Evolutionary conservation across 441 rosid genomes (phyloP).

Genomic region (Heliophila coronopifolia): DNA sequence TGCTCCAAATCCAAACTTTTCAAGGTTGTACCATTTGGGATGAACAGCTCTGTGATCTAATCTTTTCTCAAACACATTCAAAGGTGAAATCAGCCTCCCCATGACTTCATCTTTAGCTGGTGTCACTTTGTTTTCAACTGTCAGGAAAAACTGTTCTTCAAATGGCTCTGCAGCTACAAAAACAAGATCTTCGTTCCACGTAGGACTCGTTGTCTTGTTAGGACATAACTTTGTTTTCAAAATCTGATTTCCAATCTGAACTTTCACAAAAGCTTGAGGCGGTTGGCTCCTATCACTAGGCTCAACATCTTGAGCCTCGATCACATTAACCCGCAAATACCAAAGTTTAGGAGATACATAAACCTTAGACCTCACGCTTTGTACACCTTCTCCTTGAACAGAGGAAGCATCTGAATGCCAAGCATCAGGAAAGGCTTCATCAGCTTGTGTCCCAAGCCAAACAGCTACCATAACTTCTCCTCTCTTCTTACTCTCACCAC

Average conservation of each 20-base stretch:
- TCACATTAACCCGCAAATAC: slow-evolving; percentile 89
- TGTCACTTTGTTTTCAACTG: slow-evolving; percentile 82
- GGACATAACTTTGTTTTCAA: slow-evolving; percentile 59
- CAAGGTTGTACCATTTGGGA: slow-evolving; percentile 75
- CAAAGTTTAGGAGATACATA: slow-evolving; percentile 93
- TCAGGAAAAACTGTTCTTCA: slow-evolving; percentile 71
- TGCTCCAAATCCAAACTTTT: slow-evolving; percentile 51
- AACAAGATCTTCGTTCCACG: slow-evolving; percentile 98
- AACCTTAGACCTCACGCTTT: slow-evolving; percentile 78
- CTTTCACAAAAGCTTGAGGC: slow-evolving; percentile 81
- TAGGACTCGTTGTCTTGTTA: slow-evolving; percentile 56
- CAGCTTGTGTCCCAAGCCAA: slow-evolving; percentile 98
- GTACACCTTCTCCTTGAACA: slow-evolving; percentile 68
- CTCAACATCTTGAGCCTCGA: slow-evolving; percentile 87
- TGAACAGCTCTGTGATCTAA: slow-evolving; percentile 72
- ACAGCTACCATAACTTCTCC: slow-evolving; percentile 95
- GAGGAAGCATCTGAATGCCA: slow-evolving; percentile 99
- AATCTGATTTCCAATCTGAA: slow-evolving; percentile 55
- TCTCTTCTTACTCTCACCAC: slow-evolving; percentile 47
- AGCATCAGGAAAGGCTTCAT: slow-evolving; percentile 95
- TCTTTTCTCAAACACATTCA: slow-evolving; percentile 60
- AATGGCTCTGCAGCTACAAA: slow-evolving; percentile 94
- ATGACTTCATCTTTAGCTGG: slow-evolving; percentile 81
- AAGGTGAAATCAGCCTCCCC: slow-evolving; percentile 58
- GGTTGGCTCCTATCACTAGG: slow-evolving; percentile 61